Base-by-base conservation (phyloP, 805 yeast species). In the Ogataea trehalophila region DNA sequence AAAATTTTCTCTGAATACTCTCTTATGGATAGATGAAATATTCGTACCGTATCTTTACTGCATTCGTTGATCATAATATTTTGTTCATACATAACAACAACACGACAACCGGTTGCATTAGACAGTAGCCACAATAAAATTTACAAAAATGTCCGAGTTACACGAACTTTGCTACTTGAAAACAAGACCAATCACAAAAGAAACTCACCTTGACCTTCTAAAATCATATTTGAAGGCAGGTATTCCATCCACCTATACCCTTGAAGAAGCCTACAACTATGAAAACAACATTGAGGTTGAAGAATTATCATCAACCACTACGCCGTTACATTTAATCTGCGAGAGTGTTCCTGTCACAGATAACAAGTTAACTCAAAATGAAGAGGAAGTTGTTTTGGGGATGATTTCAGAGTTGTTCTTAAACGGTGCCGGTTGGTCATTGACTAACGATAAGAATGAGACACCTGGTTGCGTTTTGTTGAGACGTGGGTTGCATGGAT, bases 401-500 rank as follows among this genome's bases (percentile, higher is more conserved):
- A 74, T 91, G 80, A 80, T 88, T 49, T 78, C 79, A 29, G 74
- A 72, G 18, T 65, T 91, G 49, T 83, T 91, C 54, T 81, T 87
- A 59, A 85, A 81, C 62, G 97, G 97, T 29, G 96, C 96, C 0
- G 95, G 95, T 9, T 91, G 97, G 97, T 83, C 85, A 65, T 73
- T 87, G 56, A 70, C 81, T 2, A 95, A 90, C 62, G 76, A 72
- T 49, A 77, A 83, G 45, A 74, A 80, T 54, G 82, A 83, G 51
- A 87, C 97, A 0, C 89, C 97, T 0, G 98, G 96, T 2, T 91
- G 95, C 65, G 75, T 90, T 7, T 71, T 91, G 22, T 65, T 75
- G 35, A 76, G 80, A 41, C 69, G 85, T 43, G 76, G 75, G 2
- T 51, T 65, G 71, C 56, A 63, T 57, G 57, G 66, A 1, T 54